Evolutionary conservation across 768 basidiomycete species (phyloP).

Genomic region (Pilatotrama ljubarskyi): DNA sequence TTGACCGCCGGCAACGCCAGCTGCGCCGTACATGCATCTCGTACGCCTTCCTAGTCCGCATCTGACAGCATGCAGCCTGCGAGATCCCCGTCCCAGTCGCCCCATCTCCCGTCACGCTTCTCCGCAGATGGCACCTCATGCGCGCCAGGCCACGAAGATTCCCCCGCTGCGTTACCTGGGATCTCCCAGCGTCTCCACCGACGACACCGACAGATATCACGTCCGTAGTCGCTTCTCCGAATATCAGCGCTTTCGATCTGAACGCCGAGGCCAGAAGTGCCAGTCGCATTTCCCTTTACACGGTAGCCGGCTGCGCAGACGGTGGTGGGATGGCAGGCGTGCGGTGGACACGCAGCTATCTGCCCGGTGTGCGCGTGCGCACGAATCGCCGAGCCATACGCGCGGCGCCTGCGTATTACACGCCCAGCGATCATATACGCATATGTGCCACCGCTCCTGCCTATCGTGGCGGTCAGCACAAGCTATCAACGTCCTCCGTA

Average conservation of each 20-base stretch:
- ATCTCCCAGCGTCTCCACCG: slow-evolving; percentile 4
- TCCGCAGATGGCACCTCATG: neutral
- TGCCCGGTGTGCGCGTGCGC: neutral
- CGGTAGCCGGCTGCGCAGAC: neutral
- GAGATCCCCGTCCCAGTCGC: slow-evolving; percentile 3
- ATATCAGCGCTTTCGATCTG: slow-evolving; percentile 8
- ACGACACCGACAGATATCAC: slow-evolving; percentile 2
- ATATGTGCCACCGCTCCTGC: neutral
- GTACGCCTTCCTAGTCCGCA: neutral
- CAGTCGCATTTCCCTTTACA: neutral
- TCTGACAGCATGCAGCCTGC: slow-evolving; percentile 11
- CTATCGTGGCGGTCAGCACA: neutral
- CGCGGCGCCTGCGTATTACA: neutral
- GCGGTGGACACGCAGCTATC: slow-evolving; percentile 2
- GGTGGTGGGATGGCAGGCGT: neutral
- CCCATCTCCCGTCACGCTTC: slow-evolving; percentile 16
- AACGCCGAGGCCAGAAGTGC: neutral
- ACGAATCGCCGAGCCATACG: neutral
- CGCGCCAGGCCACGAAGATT: slow-evolving; percentile 1
- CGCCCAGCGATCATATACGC: neutral
- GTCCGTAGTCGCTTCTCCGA: slow-evolving; percentile 9
- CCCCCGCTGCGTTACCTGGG: neutral
- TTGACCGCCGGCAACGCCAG: neutral
- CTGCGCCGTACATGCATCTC: neutral
- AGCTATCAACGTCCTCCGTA: neutral